Evolutionary conservation across 345 rosid genomes (phyloP).

Genomic region (Pistacia atlantica): DNA sequence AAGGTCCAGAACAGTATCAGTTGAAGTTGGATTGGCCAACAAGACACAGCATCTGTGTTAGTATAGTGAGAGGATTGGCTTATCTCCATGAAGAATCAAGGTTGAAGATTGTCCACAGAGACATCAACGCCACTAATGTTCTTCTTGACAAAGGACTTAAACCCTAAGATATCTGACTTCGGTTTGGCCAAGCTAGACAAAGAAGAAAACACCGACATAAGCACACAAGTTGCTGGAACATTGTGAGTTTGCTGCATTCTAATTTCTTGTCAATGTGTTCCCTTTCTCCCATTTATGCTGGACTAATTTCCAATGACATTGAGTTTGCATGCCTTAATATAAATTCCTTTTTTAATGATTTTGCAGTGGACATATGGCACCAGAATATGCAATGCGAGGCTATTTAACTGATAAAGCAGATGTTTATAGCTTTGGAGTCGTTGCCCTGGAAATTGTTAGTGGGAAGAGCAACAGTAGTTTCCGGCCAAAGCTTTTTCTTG

Average conservation of each 20-base stretch:
- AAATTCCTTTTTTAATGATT: too few species aligned
- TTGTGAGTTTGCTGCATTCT: conserved; percentile 34
- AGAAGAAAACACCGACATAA: conserved; percentile 66
- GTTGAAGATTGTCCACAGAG: conserved; percentile 70
- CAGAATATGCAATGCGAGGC: conserved; percentile 39
- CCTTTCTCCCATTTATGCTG: not conserved
- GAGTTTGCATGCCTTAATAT: too few species aligned
- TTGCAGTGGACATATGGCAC: conserved; percentile 46
- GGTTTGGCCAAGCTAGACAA: conserved; percentile 73
- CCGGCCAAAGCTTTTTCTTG: conserved; percentile 22
- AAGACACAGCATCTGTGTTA: conserved; percentile 61
- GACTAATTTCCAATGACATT: too few species aligned
- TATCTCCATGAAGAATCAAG: conserved; percentile 76
- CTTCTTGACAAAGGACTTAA: conserved; percentile 57
- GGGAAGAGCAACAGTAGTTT: conserved; percentile 28
- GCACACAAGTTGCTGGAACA: conserved; percentile 74
- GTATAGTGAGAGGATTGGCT: conserved; percentile 66
- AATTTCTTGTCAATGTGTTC: not conserved
- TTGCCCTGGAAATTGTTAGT: conserved; percentile 37
- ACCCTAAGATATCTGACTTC: conserved; percentile 67
- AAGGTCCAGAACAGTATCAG: conserved; percentile 43
- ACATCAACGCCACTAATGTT: conserved; percentile 71
- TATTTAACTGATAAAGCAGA: conserved; percentile 38
- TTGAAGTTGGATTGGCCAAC: conserved; percentile 62
- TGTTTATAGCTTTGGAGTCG: conserved; percentile 43